Base-by-base conservation (phyloP, 257 asterid species). In the Echites panduratus region DNA sequence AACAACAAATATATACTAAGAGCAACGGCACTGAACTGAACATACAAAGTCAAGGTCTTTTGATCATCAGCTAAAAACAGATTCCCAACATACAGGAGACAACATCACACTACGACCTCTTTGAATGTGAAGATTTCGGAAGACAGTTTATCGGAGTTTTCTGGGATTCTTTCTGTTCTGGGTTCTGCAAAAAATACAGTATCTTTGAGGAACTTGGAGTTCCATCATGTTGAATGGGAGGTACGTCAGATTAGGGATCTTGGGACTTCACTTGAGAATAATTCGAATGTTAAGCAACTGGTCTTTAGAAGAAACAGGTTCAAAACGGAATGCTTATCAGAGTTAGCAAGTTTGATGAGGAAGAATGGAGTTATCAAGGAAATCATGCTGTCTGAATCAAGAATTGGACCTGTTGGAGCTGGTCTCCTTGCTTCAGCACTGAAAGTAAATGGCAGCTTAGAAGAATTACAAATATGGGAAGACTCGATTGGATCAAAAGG, bases 401-500 rank as follows among this genome's bases (percentile, higher is more conserved):
- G 90, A 3, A 84, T 92, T 56, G 96, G 96, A 0, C 45, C 96
- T 0, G 64, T 77, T 41, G 98, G 98, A 45, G 96, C 92, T 47
- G 48, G 65, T 0, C 7, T 75, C 17, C 52, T 92, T 10, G 96
- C 98, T 54, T 78, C 89, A 8, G 92, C 92, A 68, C 87, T 92
- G 0, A 82, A 66, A 81, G 83, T 79, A 3, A 92, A 92, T 50
- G 74, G 72, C 9, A 72, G 71, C 78, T 78, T 92, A 66, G 89
- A 89, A 65, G 94, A 87, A 71, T 73, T 92, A 79, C 90, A 87
- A 43, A 84, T 90, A 78, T 90, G 93, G 96, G 94, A 85, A 45
- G 96, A 92, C 82, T 90, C 96, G 0, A 86, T 92, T 69, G 97
- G 97, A 16, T 75, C 89, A 0, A 82, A 73, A 48, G 97, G 98